A percentile compares a stretch with the other conserved stretches of the same genome.
Evolutionary conservation across 1,139 yeast species (phyloP).

Genomic region (Pichia sorboxylosa): DNA sequence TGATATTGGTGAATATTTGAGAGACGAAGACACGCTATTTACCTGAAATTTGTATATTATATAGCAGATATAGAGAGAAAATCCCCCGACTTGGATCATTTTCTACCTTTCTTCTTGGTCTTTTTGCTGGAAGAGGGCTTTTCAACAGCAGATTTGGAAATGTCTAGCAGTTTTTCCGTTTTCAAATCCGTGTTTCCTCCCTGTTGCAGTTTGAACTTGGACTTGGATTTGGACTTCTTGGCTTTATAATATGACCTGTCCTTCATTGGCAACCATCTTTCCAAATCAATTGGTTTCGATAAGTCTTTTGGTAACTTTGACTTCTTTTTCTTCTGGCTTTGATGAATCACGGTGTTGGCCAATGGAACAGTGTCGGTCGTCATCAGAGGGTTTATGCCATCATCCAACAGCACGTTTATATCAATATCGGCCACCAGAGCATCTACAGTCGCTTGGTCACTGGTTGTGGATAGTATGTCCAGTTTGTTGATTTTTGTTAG

Average conservation of each 20-base stretch:
- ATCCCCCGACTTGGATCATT: slow-evolving; percentile 1
- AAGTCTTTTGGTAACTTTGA: slow-evolving; percentile 35
- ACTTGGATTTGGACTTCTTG: slow-evolving; percentile 49
- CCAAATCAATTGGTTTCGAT: slow-evolving; percentile 39
- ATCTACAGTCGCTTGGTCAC: slow-evolving; percentile 10
- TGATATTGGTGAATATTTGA: slow-evolving; percentile 93
- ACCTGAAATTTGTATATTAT: slow-evolving; percentile 30
- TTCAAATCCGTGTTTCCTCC: slow-evolving; percentile 58
- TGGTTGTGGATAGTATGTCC: slow-evolving; percentile 14
- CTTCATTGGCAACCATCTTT: slow-evolving; percentile 85
- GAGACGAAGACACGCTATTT: slow-evolving; percentile 95
- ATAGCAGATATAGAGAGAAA: not conserved
- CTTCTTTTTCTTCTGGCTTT: slow-evolving; percentile 15
- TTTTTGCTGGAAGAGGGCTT: slow-evolving; percentile 12
- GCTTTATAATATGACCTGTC: slow-evolving; percentile 80
- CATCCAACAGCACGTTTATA: slow-evolving; percentile 24
- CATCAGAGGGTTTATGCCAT: slow-evolving; percentile 30
- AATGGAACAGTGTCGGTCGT: not conserved
- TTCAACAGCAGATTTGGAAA: slow-evolving; percentile 14
- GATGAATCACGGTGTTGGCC: not conserved
- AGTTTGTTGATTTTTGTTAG: not conserved
- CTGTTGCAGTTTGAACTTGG: slow-evolving; percentile 48
- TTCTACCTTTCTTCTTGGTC: slow-evolving; percentile 14
- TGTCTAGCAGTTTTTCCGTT: slow-evolving; percentile 30
- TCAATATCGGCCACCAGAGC: slow-evolving; percentile 15